phyloP scores from a whole-genome alignment of 495 filamentous ascomycete genomes.

The Penicillium canariense region DNA sequence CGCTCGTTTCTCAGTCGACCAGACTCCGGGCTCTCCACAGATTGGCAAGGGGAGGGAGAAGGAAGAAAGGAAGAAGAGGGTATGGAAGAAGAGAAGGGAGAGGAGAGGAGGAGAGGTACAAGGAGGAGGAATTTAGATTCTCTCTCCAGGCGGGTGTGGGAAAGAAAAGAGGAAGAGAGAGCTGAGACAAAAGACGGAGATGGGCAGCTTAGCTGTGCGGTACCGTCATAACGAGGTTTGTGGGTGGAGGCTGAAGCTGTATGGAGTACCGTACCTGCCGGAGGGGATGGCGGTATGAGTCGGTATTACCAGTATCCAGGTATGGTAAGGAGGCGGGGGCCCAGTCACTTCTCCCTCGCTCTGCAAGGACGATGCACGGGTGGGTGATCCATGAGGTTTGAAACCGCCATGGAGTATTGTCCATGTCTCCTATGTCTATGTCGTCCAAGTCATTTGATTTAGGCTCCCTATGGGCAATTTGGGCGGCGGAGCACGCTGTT shows the following conservation, averaged over 20 bases:
- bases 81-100: conserved; percentile 36
- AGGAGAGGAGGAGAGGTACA: conserved; percentile 32
- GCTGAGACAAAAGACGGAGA: conserved; percentile 39
- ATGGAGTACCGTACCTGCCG: not conserved
- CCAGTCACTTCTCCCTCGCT: conserved; percentile 9
- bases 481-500: not conserved
- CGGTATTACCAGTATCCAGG: conserved; percentile 1
- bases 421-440: not conserved
- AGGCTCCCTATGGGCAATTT: not conserved
- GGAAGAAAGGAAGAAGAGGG: conserved; percentile 54
- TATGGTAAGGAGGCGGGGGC: conserved; percentile 18
- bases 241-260: conserved; percentile 29
- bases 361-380: conserved; percentile 28
- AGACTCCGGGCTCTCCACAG: conserved; percentile 45
- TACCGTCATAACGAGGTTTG: conserved; percentile 26
- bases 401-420: conserved; percentile 14
- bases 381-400: conserved; percentile 5
- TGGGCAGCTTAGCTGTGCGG: conserved; percentile 30
- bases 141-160: conserved; percentile 51
- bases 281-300: not conserved
- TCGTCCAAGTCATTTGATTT: not conserved
- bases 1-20: conserved; percentile 35
- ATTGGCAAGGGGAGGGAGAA: conserved; percentile 55
- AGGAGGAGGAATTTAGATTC: conserved; percentile 39
- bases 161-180: conserved; percentile 42